A percentile compares a stretch with the other conserved stretches of the same genome.
These are phyloP conservation scores for Erythrobasidium hasegawianum DNA, from an alignment of 1,284 basidiomycete species.

Conservation along the genomic window DNA sequence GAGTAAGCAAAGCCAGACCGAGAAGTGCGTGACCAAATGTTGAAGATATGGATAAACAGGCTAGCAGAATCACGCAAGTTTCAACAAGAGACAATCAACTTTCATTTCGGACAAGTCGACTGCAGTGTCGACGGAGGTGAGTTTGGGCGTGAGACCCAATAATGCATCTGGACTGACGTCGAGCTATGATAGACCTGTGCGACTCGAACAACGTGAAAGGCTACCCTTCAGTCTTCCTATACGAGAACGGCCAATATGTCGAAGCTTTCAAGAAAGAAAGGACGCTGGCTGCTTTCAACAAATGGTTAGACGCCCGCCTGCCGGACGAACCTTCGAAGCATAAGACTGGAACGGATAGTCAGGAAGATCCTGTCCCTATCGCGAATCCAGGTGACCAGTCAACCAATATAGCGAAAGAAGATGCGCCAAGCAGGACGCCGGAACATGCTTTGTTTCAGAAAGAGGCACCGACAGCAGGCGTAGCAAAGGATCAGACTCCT, in stretches of 20 bases:
- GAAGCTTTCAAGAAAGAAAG: slow-evolving; percentile 60
- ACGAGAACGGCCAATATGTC: slow-evolving; percentile 60
- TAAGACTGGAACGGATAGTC: background rate
- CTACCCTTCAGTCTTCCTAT: slow-evolving; percentile 77
- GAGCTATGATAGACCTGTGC: slow-evolving; percentile 64
- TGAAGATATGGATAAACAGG: background rate
- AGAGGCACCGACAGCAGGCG: background rate
- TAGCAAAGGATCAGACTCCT: background rate
- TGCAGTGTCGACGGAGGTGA: slow-evolving; percentile 76
- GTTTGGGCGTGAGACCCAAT: slow-evolving; percentile 46
- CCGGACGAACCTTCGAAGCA: slow-evolving; percentile 14
- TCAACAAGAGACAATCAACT: slow-evolving; percentile 42
- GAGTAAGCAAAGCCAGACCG: slow-evolving; percentile 29
- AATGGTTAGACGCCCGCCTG: slow-evolving; percentile 55
- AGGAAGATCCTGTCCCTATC: slow-evolving; percentile 13
- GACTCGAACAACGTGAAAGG: slow-evolving; percentile 62
- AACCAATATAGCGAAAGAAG: background rate
- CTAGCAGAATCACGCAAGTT: slow-evolving; percentile 18
- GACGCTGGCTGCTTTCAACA: slow-evolving; percentile 55
- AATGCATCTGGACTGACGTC: slow-evolving; percentile 6
- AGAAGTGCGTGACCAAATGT: background rate
- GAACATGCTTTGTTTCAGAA: background rate
- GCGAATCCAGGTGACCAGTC: background rate
- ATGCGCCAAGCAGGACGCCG: background rate
- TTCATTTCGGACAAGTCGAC: slow-evolving; percentile 78